phyloP scores from a whole-genome alignment of 176 grass and related monocot genomes.

The Oryza coarctata region DNA sequence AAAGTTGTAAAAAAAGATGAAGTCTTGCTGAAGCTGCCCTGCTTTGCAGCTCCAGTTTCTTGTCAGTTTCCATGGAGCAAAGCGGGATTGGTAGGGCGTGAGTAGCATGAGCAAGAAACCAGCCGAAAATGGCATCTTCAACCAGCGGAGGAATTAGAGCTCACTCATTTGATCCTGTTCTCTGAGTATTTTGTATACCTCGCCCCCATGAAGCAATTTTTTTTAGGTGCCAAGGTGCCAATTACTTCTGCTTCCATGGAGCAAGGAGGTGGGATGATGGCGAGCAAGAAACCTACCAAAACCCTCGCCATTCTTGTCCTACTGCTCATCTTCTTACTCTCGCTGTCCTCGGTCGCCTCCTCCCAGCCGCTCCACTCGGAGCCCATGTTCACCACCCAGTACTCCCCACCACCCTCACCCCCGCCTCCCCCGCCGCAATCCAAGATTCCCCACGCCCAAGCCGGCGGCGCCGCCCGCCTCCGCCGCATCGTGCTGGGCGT shows the following conservation, averaged over 20 bases:
- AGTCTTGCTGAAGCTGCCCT: not conserved
- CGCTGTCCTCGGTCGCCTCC: conserved; percentile 37
- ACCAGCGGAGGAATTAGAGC: not conserved
- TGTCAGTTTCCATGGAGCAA: conserved; percentile 31
- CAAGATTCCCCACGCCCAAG: conserved; percentile 43
- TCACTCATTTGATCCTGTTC: not conserved
- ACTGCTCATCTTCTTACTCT: conserved; percentile 33
- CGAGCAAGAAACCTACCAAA: conserved; percentile 71
- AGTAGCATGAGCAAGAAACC: conserved; percentile 3
- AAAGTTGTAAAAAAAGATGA: not conserved
- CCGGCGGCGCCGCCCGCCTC: conserved; percentile 43
- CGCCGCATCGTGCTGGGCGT: conserved; percentile 80
- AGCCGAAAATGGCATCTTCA: not conserved
- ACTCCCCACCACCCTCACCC: conserved; percentile 12
- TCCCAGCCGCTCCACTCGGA: conserved; percentile 66
- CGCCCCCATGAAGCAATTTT: not conserved
- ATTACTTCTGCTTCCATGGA: conserved; percentile 40
- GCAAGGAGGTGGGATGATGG: not conserved
- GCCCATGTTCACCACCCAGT: conserved; percentile 48
- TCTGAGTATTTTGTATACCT: not conserved
- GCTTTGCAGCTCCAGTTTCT: not conserved
- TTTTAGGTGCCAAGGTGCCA: not conserved
- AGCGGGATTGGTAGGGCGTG: not conserved
- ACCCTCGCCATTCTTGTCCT: conserved; percentile 40
- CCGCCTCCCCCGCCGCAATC: conserved; percentile 30